phyloP scores from a whole-genome alignment of 2,329 filamentous ascomycete genomes.

The Curvularia sp. region DNA sequence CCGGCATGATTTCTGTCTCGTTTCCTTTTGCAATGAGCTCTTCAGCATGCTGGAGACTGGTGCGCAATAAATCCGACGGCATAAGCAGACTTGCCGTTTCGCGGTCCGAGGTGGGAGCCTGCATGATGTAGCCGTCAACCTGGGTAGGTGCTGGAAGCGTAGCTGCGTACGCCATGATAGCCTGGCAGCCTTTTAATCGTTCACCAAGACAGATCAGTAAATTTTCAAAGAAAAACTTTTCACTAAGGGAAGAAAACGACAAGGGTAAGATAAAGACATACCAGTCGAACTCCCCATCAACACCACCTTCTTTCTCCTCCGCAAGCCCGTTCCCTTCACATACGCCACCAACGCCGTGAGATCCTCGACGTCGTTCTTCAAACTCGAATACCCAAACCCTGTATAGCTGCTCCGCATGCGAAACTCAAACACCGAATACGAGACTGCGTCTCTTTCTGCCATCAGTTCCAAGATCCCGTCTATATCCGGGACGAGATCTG shows the following conservation, averaged over 20 bases:
- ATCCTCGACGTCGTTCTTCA: constrained; percentile 26
- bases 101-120: constrained; percentile 28
- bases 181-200: constrained; percentile 19
- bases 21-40: constrained; percentile 16
- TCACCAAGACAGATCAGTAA: not conserved
- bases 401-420: constrained; percentile 33
- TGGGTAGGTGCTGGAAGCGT: not conserved
- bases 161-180: constrained; percentile 21
- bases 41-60: constrained; percentile 15
- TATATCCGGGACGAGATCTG: constrained; percentile 8
- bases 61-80: constrained; percentile 12
- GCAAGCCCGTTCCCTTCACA: constrained; percentile 7
- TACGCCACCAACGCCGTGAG: constrained; percentile 23
- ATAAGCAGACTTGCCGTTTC: constrained; percentile 25
- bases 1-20: constrained; percentile 16
- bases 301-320: not conserved
- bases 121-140: constrained; percentile 26
- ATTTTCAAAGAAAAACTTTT: not conserved
- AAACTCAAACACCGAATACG: constrained; percentile 27
- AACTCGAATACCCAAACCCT: constrained; percentile 28
- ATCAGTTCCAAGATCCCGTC: not conserved
- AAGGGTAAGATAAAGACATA: not conserved
- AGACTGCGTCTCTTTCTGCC: not conserved
- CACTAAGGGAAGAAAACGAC: not conserved
- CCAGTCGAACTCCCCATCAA: constrained; percentile 10